Base-by-base conservation (phyloP, 345 rosid species). In the Lenwebbia sp. region DNA sequence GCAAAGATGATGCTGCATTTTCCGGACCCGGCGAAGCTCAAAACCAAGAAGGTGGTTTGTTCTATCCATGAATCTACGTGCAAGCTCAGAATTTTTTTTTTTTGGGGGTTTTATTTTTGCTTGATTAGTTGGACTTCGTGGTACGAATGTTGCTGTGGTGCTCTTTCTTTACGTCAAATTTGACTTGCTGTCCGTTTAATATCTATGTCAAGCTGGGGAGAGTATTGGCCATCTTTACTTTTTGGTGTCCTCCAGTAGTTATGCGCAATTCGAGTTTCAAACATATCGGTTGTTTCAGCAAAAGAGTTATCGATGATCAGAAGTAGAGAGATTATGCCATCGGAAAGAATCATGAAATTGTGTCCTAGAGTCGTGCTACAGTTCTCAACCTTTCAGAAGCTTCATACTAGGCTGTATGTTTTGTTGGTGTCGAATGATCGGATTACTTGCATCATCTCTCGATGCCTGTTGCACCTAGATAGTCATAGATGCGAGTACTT, bases 1-100 rank as follows among this genome's bases (percentile, higher is more conserved):
- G 87, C 13, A 76, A 91, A 83, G 92, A 92, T 90, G 94, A 92
- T 92, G 93, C 90, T 94, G 86, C 91, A 85, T 55, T 94, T 86
- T 40, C 33, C 84, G 25, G 92, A 91, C 84, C 88, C 91, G 19
- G 88, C 91, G 2, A 92, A 87, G 89, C 93, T 92, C 86, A 90
- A 83, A 84, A 90, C 96, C 55, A 89, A 84, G 86, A 91, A 88
- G 92, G 95, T 93, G 84, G 1, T 2, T 83, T 15, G 37, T 17
- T 37, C 15, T 51, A 30, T 82, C 76, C 83, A 13, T 4, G 30
- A 53, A 28, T 14, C 52, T 17, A 49, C 30, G 13, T 25, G 11
- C 25, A 19, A 70, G 78, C 33, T 70, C 1, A 10, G 78, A 19
- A 60, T 22, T 17, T 50, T 40, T n/a, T 50, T 47, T 7, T 58